Evolutionary conservation across 805 yeast species (phyloP), one percentile per base, ranked within the genome.

Genomic region (Myxozyma nipponensis): DNA sequence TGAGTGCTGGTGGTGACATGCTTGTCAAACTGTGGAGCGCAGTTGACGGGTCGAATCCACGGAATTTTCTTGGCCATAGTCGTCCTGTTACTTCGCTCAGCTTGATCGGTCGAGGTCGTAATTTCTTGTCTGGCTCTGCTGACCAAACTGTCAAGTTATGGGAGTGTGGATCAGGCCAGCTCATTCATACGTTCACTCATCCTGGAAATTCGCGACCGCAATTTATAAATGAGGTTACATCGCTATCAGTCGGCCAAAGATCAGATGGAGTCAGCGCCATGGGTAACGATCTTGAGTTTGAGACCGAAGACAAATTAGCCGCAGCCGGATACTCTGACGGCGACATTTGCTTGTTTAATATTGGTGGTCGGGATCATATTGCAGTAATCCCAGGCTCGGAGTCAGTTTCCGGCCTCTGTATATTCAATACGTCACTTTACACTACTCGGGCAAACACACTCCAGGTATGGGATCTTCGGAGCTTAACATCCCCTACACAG

Each of bases 21-120:
- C 73, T 67, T 46, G 67, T 82, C 38, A 80, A 81, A 60, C 62
- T 86, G 3, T 85, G 91, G 90, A 75, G 79, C 23, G 62, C 73
- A 1, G 53, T 54, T 0, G 73, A 71, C 47, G 81, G 81, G 0
- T 52, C 72, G 0, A 72, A 73, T 44, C 77, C 80, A 0, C 67
- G 89, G 46, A 69, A 75, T 0, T 73, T 83, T 55, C 50, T 51
- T 2, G 78, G 77, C 3, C 90, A 82, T 54, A 74, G 62, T 23
- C 65, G 65, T 2, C 66, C 73, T 13, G 69, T 83, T 10, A 76
- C 78, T 1, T 83, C 72, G 54, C 52, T 78, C 1, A 72, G 66
- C 2, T 59, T 83, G 54, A 67, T 85, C 18, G 89, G 81, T 0
- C 68, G 77, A 17, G 95, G 95, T 1, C 68, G 91, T 37, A 84